Percentiles rank a stretch among this genome's conserved stretches.
Conservation (phyloP, 768 basidiomycete genomes). For the Sutorius australiensis region DNA sequence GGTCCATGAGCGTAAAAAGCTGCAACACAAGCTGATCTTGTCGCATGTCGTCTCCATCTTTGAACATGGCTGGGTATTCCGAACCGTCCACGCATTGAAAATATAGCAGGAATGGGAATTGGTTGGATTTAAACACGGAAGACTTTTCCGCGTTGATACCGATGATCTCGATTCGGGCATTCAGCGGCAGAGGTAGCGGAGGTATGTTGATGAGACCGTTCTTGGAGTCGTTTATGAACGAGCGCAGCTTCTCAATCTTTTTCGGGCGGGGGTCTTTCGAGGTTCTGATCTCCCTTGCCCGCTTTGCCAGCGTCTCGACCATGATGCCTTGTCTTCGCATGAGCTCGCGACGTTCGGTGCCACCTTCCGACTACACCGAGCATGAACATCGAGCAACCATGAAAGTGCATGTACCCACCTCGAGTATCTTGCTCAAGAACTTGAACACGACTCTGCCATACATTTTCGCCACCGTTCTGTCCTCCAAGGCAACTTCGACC, state of each 20-base stretch:
- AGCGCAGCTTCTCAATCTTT: conserved; percentile 95
- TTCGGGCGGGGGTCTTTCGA: conserved; percentile 94
- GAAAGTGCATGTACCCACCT: conserved; percentile 45
- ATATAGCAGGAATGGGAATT: conserved; percentile 86
- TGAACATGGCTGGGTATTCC: conserved; percentile 95
- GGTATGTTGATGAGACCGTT: conserved; percentile 76
- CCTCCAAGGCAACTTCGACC: conserved; percentile 90
- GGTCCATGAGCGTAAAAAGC: conserved; percentile 98
- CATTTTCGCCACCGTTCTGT: conserved; percentile 85
- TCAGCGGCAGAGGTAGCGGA: conserved; percentile 83
- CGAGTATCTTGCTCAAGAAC: conserved; percentile 83
- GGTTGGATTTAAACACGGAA: conserved; percentile 95
- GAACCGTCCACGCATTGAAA: conserved; percentile 82
- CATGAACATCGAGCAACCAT: background rate
- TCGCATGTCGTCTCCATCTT: conserved; percentile 97
- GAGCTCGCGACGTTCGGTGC: conserved; percentile 79
- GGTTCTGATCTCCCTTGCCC: conserved; percentile 81
- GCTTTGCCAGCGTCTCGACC: conserved; percentile 78
- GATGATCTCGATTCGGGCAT: conserved; percentile 78
- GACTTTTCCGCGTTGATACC: conserved; percentile 92
- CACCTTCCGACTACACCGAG: conserved; percentile 58
- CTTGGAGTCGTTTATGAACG: conserved; percentile 80
- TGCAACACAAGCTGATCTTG: conserved; percentile 99
- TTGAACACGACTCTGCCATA: conserved; percentile 88
- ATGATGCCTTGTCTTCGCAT: conserved; percentile 90